Evolutionary conservation across 2,329 filamentous ascomycete species (phyloP).

Genomic region (Dactylellina leptospora): DNA sequence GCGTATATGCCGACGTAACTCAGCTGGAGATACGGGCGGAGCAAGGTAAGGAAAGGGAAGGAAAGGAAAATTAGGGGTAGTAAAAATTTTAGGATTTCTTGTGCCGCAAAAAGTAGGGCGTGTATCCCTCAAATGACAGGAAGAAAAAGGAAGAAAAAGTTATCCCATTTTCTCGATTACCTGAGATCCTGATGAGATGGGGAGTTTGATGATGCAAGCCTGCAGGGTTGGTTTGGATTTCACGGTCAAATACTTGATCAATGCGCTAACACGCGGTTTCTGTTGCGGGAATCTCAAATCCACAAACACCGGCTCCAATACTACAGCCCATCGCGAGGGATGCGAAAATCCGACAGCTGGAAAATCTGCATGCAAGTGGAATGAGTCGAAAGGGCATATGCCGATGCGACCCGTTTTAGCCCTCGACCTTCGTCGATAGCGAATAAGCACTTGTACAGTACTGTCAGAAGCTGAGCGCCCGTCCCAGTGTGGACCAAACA

Average conservation of each 20-base stretch:
- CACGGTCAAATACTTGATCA: background rate
- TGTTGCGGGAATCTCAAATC: background rate
- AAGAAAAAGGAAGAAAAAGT: slow-evolving; percentile 2
- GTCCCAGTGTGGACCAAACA: background rate
- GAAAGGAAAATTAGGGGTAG: background rate
- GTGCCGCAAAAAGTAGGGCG: no score
- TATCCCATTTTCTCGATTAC: slow-evolving; percentile 23
- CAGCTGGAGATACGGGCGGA: background rate
- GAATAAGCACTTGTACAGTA: slow-evolving; percentile 14
- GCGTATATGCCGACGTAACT: slow-evolving; percentile 10
- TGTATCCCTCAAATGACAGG: background rate
- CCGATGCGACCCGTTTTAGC: background rate
- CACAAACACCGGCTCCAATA: background rate
- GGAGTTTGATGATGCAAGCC: slow-evolving; percentile 28
- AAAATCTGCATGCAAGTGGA: background rate
- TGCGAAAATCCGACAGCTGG: background rate
- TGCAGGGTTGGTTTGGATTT: background rate
- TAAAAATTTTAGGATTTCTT: background rate
- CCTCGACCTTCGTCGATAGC: slow-evolving; percentile 9
- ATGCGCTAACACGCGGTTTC: background rate
- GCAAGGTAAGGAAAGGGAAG: background rate
- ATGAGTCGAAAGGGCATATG: slow-evolving; percentile 1
- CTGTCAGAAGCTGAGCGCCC: background rate
- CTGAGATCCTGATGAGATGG: slow-evolving; percentile 1
- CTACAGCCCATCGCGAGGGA: background rate